A percentile compares a stretch with the other conserved stretches of the same genome.
These are phyloP conservation scores for Peltaster fructicola DNA, from an alignment of 2,329 filamentous ascomycete genomes.

Conservation along the genomic window DNA sequence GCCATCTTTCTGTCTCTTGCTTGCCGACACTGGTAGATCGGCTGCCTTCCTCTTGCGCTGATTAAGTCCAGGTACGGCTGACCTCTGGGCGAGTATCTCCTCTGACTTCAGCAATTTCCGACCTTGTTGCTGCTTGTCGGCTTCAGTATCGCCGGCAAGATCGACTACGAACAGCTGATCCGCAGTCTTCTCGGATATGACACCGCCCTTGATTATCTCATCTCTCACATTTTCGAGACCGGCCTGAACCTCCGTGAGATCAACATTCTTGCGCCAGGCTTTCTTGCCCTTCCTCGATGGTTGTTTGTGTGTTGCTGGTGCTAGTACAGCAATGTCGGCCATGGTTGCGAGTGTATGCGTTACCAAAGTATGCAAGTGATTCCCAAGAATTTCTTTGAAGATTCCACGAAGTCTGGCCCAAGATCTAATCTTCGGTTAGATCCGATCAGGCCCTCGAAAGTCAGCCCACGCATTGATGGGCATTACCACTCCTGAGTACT, in stretches of 20 bases:
- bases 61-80: conserved; percentile 61
- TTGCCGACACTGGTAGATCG: conserved; percentile 48
- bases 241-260: conserved; percentile 67
- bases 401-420: too few relatives aligned
- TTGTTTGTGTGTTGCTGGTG: conserved; percentile 70
- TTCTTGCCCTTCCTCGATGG: conserved; percentile 94
- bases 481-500: too few relatives aligned
- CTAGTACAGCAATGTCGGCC: conserved; percentile 31
- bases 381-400: too few relatives aligned
- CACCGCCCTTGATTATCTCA: conserved; percentile 78
- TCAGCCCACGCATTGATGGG: too few relatives aligned
- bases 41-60: conserved; percentile 57
- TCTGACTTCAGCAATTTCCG: conserved; percentile 75
- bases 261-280: conserved; percentile 96
- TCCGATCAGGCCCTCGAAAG: too few relatives aligned
- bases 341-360: conserved; percentile 9
- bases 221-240: conserved; percentile 73
- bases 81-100: conserved; percentile 76
- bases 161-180: conserved; percentile 77
- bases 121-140: conserved; percentile 47
- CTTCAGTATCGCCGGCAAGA: conserved; percentile 48
- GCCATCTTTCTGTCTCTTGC: conserved; percentile 59
- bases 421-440: too few relatives aligned
- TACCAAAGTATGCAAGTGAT: too few relatives aligned
- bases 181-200: conserved; percentile 67